These are phyloP conservation scores for Blastocystis sp. DNA, from an alignment of 352 stramenopile genomes.

Conservation along the genomic window DNA sequence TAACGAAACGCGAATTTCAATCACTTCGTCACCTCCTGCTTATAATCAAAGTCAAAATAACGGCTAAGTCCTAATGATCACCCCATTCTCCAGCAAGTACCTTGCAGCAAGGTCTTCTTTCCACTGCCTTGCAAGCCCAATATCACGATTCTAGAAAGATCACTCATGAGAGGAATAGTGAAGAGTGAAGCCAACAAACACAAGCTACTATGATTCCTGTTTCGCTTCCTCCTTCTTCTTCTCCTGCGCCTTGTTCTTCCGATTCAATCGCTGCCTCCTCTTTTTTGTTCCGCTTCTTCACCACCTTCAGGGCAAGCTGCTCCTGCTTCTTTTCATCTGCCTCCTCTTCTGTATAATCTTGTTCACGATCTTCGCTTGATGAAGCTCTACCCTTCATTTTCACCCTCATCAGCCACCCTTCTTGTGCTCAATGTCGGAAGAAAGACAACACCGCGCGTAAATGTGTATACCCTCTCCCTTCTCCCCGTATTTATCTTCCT, in stretches of 20 bases:
- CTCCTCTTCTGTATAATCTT: conserved; percentile 43
- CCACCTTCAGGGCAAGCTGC: neutral
- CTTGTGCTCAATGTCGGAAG: conserved; percentile 40
- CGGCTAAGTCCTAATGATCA: conserved; percentile 51
- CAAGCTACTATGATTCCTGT: neutral
- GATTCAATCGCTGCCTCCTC: conserved; percentile 13
- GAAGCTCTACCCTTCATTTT: conserved; percentile 21
- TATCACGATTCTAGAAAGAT: conserved; percentile 29
- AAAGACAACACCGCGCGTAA: conserved; percentile 20
- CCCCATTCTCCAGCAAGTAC: neutral
- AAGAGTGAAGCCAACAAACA: neutral
- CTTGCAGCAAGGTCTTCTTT: conserved; percentile 58
- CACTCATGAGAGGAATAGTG: conserved; percentile 16
- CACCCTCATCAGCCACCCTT: neutral
- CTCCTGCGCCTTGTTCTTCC: conserved; percentile 16
- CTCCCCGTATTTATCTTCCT: conserved; percentile 40
- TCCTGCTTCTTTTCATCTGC: conserved; percentile 33
- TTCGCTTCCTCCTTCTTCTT: neutral
- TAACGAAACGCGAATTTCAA: neutral
- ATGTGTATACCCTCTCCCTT: conserved; percentile 49
- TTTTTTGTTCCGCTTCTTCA: neutral
- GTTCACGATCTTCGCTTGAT: conserved; percentile 59
- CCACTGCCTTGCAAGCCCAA: conserved; percentile 30
- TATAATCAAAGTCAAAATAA: conserved; percentile 64
- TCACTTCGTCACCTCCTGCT: conserved; percentile 2